phyloP scores from a whole-genome alignment of 1,284 basidiomycete species.

The Sporisorium exsertum region DNA sequence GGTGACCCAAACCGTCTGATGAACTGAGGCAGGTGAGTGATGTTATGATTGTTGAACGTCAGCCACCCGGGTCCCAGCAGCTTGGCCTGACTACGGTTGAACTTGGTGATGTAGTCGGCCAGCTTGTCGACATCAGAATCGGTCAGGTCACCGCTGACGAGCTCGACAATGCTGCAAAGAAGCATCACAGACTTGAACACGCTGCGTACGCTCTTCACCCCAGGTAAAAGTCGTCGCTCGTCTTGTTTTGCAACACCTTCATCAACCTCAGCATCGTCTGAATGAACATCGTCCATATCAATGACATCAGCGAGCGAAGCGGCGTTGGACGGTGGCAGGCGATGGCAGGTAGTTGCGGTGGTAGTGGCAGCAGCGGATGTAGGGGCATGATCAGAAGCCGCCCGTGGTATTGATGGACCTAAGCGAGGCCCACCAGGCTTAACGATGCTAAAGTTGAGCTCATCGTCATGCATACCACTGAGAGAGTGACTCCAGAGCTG shows the following conservation, averaged over 20 bases:
- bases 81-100: conserved; percentile 3
- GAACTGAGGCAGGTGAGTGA: not conserved
- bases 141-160: not conserved
- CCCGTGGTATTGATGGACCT: not conserved
- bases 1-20: conserved; percentile 7
- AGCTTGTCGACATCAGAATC: not conserved
- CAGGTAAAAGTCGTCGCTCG: not conserved
- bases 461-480: not conserved
- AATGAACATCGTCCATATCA: no score
- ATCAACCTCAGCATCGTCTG: no score
- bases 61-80: conserved; percentile 13
- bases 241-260: not conserved
- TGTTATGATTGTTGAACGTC: conserved; percentile 12
- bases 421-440: no score
- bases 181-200: conserved; percentile 2
- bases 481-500: conserved; percentile 5
- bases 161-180: conserved; percentile 2
- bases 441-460: not conserved
- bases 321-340: no score
- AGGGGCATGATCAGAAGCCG: not conserved
- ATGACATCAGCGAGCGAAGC: no score
- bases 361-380: not conserved
- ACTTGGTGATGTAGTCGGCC: not conserved
- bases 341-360: no score
- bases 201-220: not conserved